Evolutionary conservation across 108 stramenopile genomes (phyloP), one percentile per base, ranked within the genome.

Genomic region (Schizochytrium sp.): DNA sequence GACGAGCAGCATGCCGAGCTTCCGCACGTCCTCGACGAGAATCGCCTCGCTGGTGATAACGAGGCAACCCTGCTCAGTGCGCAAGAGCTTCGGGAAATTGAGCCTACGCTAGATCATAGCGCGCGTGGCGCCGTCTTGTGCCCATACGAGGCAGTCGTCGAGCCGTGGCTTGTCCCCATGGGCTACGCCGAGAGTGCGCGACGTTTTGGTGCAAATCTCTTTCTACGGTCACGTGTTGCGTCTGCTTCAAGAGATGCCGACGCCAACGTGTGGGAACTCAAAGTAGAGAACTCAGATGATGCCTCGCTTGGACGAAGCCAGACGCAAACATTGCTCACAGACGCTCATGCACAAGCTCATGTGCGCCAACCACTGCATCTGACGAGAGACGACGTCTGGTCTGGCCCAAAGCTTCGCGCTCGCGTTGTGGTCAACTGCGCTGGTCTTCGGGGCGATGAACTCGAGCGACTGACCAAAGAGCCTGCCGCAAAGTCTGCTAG

Each of bases 161-260:
- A 96, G 90, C 95, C 96, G n/a, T 96, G 95, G 95, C 87, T 96
- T 48, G 94, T 93, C 88, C 94, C 95, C 1, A 91, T 96, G 48
- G 93, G 95, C 34, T 93, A 93, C 5, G 95, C 94, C 57, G 90
- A 90, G 28, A 94, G 95, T 69, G 94, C 96, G 12, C 76, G 93
- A 29, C 93, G 94, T 88, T 92, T 94, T 90, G 96, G 95, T 25
- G 94, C 91, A 0, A 47, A 58, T 1, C 89, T 95, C 55, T 89
- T 57, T 34, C 93, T 87, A 48, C 88, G 92, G 41, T 91, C 89
- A 60, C 47, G 16, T 3, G 76, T 88, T 12, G 69, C 48, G 23
- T 29, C 14, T 4, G 23, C 71, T 34, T 44, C 55, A 18, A 34
- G 55, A 57, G 89, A 53, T 34, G 19, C 3, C n/a, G 3, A 89